These are phyloP conservation scores for Strobilomyces confusus DNA, from an alignment of 768 basidiomycete genomes.

Conservation along the genomic window DNA sequence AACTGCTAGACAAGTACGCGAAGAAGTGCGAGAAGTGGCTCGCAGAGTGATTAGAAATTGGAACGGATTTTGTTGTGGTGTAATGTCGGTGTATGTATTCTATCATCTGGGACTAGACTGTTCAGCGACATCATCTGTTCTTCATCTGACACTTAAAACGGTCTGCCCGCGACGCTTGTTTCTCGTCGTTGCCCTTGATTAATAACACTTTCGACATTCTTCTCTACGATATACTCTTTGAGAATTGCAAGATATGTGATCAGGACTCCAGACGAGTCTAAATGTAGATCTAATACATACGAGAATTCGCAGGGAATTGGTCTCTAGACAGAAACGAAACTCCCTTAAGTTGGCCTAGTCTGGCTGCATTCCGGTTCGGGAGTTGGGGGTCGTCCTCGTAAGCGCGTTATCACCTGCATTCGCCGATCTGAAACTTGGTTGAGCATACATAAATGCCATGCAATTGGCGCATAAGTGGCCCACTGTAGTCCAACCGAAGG, in stretches of 20 bases:
- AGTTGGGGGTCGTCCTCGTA: conserved; percentile 56
- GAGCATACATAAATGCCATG: conserved; percentile 2
- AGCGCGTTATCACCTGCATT: conserved; percentile 53
- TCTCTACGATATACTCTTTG: conserved; percentile 25
- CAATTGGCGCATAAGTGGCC: conserved; percentile 1
- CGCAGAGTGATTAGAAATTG: conserved; percentile 53
- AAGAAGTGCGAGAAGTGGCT: conserved; percentile 94
- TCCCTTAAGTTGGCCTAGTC: conserved; percentile 5
- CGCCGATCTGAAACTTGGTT: conserved; percentile 45
- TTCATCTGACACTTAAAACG: conserved; percentile 21
- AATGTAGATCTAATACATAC: conserved; percentile 4
- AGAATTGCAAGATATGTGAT: conserved; percentile 10
- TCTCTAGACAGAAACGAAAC: not conserved
- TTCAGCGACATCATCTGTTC: conserved; percentile 30
- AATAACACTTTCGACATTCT: conserved; percentile 16
- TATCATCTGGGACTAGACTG: conserved; percentile 34
- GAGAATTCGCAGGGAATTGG: not conserved
- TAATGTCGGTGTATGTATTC: conserved; percentile 31
- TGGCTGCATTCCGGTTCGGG: conserved; percentile 39
- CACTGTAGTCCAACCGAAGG: conserved; percentile 63
- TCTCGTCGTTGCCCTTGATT: conserved; percentile 9
- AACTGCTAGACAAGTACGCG: conserved; percentile 86
- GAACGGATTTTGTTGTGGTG: conserved; percentile 23
- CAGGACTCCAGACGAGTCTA: not conserved
- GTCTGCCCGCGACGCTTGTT: conserved; percentile 13